Base-by-base conservation (phyloP, 2,329 filamentous ascomycete species). In the Neoarthrinium moseri region DNA sequence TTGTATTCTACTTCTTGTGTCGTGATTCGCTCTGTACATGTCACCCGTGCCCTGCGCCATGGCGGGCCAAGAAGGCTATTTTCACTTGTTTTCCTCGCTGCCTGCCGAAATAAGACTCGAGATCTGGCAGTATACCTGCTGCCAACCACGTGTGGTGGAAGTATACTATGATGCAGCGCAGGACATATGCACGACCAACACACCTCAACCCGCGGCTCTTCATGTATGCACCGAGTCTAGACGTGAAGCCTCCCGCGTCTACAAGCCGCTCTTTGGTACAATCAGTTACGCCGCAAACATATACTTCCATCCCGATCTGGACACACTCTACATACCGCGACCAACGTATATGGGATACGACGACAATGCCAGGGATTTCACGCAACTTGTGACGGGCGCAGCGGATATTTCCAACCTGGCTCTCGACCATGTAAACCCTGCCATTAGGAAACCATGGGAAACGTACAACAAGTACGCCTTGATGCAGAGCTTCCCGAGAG, bases 381-480 rank as follows among this genome's bases (percentile, higher is more conserved):
- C 64, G 3, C 52, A 58, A 4, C 59, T 68, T 26, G 61, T 73
- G 21, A 56, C 52, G 22, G 59, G 62, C 24, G 57, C 66, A 1
- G 57, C 66, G 23, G 56, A 65, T 30, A 60, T 74, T 11, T 56
- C 57, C 34, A 61, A 64, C 26, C 60, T 77, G 6, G 73, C 72
- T 3, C 63, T 77, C 37, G 73, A 77, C 54, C 68, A 74, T 45
- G 70, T 76, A 26, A 63, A 63, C 22, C 59, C 67, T 13, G 60
- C 67, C 26, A 63, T 74, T 42, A 68, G 73, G 39, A 60, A 71
- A 27, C 73, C 72, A 13, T 76, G 73, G 73, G 73, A 77, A 61
- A 69, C 68, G 10, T 77, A 75, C 60, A 74, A 73, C 60, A 76
- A 76, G 59, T 70, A 72, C 24, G 64, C 65, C 20, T 56, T 76